phyloP scores from a whole-genome alignment of 768 basidiomycete genomes.

The Coprinopsis marcescibilis region DNA sequence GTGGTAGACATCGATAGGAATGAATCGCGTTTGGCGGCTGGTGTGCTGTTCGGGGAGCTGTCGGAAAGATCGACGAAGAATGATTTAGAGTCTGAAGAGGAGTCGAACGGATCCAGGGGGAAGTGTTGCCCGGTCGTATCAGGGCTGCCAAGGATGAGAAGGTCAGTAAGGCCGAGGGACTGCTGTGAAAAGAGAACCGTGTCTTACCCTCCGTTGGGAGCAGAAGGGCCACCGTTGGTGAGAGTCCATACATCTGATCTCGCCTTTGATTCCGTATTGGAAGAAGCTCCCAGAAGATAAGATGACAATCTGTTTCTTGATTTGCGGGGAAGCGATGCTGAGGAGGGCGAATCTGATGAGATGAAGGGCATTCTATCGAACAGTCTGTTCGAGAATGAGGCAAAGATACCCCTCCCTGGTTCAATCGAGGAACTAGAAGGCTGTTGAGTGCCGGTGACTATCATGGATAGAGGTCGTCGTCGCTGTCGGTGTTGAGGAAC shows the following conservation, averaged over 20 bases:
- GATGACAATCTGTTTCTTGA: conserved; percentile 13
- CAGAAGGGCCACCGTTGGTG: conserved; percentile 24
- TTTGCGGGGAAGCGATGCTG: conserved; percentile 13
- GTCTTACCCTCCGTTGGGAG: conserved; percentile 19
- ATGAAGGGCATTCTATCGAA: conserved; percentile 25
- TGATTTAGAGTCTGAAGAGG: conserved; percentile 36
- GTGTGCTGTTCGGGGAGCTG: conserved; percentile 19
- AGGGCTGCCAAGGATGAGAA: neutral
- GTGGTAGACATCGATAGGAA: conserved; percentile 38
- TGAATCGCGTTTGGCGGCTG: conserved; percentile 29
- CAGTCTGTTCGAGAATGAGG: conserved; percentile 29
- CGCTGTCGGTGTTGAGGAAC: neutral
- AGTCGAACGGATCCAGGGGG: conserved; percentile 35
- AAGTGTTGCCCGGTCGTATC: neutral
- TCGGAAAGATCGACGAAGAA: conserved; percentile 31
- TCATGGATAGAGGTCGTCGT: conserved; percentile 20
- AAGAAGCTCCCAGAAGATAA: no score
- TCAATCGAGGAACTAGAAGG: conserved; percentile 11
- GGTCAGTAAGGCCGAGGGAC: conserved; percentile 1
- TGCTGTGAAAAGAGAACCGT: neutral
- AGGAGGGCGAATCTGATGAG: conserved; percentile 16
- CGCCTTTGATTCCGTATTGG: no score
- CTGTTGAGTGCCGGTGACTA: conserved; percentile 15
- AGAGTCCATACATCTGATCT: conserved; percentile 34
- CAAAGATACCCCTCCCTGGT: conserved; percentile 27